Base-by-base conservation (phyloP, 176 grass and related monocot species). In the Saccharum spontaneum region DNA sequence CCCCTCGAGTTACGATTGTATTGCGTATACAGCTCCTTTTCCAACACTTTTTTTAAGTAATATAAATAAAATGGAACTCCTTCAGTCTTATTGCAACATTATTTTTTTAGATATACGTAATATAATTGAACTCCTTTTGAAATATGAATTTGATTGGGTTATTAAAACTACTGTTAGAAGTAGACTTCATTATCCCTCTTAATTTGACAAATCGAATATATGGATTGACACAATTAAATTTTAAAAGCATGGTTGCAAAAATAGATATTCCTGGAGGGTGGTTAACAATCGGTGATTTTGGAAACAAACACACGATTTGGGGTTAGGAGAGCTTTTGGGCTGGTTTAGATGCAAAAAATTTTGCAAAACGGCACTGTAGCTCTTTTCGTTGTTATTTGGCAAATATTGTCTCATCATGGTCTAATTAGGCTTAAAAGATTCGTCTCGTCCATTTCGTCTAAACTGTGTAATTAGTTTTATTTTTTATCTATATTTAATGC, bases 1-100 rank as follows among this genome's bases (percentile, higher is more conserved):
- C 87, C 68, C 87, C 81, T 79, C 36, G 44, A 8, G 14, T 18
- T 78, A 15, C 24, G 52, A 1, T 14, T 77, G 38, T 76, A 82
- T 69, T 69, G 38, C 13, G 4, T 10, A 12, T 44, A 68, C 16
- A 75, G 13, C 17, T 22, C 18, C 37, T 20, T 66, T 22, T 22
- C 7, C 2, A 9, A 1, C 7, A 1, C 2, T 22, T 57, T 36
- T 36, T 36, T 36, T 36, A 36, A 36, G 34, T 36, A 36, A 4
- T 36, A 36, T 36, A 36, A 33, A 33, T 33, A 33, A 33, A 33
- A n/a, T 3, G 7, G 18, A 9, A 57, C 20, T 57, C 54, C 20
- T 54, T 6, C 15, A 8, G 18, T 22, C 7, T 1, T 59, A 8
- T 10, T 23, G 1, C 18, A 55, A 22, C 7, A 57, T 8, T 8